A percentile compares a stretch with the other conserved stretches of the same genome.
phyloP scores from a whole-genome alignment of 2,329 filamentous ascomycete species.

The Aspergillus transmontanensis region DNA sequence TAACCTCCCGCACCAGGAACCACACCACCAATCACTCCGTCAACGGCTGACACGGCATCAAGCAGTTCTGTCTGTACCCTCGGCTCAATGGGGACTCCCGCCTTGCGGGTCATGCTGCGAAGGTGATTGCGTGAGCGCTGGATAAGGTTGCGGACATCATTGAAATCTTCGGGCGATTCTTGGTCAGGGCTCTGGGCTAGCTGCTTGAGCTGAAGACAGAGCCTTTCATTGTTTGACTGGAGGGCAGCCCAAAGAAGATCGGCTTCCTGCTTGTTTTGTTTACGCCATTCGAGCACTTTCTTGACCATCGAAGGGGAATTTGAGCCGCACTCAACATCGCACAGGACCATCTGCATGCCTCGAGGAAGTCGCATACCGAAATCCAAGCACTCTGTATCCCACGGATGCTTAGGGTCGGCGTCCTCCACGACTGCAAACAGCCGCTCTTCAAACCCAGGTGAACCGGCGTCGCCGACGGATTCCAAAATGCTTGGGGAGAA shows the following conservation, averaged over 20 bases:
- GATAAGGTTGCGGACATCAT: constrained; percentile 56
- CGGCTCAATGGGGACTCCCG: constrained; percentile 87
- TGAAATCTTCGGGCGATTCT: constrained; percentile 49
- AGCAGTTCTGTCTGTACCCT: constrained; percentile 80
- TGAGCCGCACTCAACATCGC: constrained; percentile 91
- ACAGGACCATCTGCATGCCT: constrained; percentile 82
- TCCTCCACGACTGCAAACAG: constrained; percentile 70
- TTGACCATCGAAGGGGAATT: constrained; percentile 97
- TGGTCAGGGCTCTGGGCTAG: constrained; percentile 50
- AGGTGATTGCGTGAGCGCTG: constrained; percentile 62
- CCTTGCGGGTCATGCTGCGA: constrained; percentile 72
- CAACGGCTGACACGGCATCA: constrained; percentile 69
- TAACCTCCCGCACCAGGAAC: constrained; percentile 94
- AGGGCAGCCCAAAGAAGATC: constrained; percentile 73
- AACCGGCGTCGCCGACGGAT: constrained; percentile 66
- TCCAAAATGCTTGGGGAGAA: constrained; percentile 80
- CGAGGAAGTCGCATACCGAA: constrained; percentile 70
- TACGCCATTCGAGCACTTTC: constrained; percentile 81
- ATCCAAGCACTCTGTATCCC: constrained; percentile 79
- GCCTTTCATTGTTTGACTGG: constrained; percentile 71
- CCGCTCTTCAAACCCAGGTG: constrained; percentile 65
- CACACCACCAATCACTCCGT: constrained; percentile 85
- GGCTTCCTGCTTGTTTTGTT: constrained; percentile 64
- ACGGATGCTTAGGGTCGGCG: constrained; percentile 52
- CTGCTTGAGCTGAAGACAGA: constrained; percentile 66